A percentile compares a stretch with the other conserved stretches of the same genome.
Conservation (phyloP, 116 monocot genomes). For the Phalaenopsis hybrid region DNA sequence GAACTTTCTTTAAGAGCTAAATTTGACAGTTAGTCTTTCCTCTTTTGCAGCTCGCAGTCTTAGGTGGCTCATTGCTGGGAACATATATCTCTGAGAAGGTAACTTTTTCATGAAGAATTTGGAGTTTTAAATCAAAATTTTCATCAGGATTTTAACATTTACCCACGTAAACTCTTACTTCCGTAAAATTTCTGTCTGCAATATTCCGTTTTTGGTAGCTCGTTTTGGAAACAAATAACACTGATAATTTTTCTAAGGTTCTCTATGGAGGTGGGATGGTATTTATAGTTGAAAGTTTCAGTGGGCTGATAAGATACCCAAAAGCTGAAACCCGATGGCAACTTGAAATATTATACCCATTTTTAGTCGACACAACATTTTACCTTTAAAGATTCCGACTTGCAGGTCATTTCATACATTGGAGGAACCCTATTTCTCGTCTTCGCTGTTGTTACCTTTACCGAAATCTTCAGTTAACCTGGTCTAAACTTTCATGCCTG, state of each 20-base stretch:
- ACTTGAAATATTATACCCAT: too few species aligned
- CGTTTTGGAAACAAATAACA: not conserved
- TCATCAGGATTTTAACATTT: not conserved
- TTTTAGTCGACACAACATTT: too few species aligned
- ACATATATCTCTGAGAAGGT: slow-evolving; percentile 90
- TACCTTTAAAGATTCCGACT: not conserved
- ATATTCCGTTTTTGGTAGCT: not conserved
- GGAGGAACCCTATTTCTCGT: slow-evolving; percentile 83
- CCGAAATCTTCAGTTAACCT: slow-evolving; percentile 48
- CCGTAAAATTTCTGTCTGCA: not conserved
- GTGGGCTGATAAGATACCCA: not conserved
- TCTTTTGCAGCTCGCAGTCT: slow-evolving; percentile 67
- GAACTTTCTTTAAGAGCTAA: not conserved
- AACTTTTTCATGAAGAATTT: slow-evolving; percentile 7
- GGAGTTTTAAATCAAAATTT: not conserved
- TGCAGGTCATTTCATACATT: slow-evolving; percentile 71
- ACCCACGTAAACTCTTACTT: not conserved
- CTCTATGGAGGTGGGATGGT: not conserved
- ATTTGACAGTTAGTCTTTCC: not conserved
- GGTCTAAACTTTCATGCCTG: not conserved
- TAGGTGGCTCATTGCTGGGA: slow-evolving; percentile 90
- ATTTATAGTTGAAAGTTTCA: not conserved
- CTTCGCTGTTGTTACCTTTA: slow-evolving; percentile 60
- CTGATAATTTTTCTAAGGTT: not conserved
- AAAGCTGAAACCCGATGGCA: not conserved